Evolutionary conservation across 208 protist species (phyloP), one percentile per base, ranked within the genome.

Genomic region (Trypanosomatidae sp.): DNA sequence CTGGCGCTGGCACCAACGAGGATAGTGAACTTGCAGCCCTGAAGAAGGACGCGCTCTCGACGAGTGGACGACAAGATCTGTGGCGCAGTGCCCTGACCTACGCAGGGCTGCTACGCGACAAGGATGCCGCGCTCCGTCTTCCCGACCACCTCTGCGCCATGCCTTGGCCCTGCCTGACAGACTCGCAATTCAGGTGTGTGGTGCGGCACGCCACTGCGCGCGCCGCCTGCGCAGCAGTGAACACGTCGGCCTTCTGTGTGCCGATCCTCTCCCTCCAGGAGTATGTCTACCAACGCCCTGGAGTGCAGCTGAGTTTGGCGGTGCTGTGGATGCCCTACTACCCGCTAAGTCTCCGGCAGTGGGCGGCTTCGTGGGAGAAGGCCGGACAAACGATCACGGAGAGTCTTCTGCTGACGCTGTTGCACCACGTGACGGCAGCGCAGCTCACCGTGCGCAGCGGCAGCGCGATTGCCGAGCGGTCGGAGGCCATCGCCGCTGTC

Each of bases 251-350:
- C 22, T 88, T 74, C 69, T 86, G 89, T 66, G 82, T 86, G 0
- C 88, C 91, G 1, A 56, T 91, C n/a, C 59, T 91, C 15, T 76
- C 66, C 8, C 25, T 91, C 8, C 53, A 91, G 49, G 62, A 83
- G 46, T 82, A 77, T 41, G 47, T 76, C 3, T 73, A 87, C 49
- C 82, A 85, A 43, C 68, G 76, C 36, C 39, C 55, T 15, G 80
- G 56, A 13, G 46, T 86, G 15, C 66, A 68, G 2, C 77, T 81
- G 17, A 71, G 52, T 30, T 46, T 95, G 28, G 76, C 82, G 47
- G 82, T 93, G 44, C 55, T 87, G 30, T 95, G 88, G 87, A 93
- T 95, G 88, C 91, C 91, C 13, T 64, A 52, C 30, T 95, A 89
- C 76, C 28, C 59, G 28, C 28, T 71, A 15, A 85, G 78, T 52